phyloP scores from a whole-genome alignment of 306 rosid genomes.

The Trichosanthes cucumerina region DNA sequence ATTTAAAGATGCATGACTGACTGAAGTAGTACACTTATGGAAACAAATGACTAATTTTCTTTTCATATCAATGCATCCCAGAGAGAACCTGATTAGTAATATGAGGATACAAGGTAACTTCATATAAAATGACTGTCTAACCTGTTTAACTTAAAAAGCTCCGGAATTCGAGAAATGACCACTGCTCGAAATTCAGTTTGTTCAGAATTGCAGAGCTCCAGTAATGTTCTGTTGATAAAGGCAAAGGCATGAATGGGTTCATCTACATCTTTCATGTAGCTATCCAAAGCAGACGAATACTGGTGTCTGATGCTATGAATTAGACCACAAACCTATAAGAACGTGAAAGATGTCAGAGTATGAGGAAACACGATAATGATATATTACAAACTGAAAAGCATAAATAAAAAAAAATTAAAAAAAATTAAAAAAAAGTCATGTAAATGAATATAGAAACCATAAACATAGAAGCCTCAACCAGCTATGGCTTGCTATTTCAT shows the following conservation, averaged over 20 bases:
- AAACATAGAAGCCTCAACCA: background rate
- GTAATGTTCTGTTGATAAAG: slow-evolving; percentile 58
- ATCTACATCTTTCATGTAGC: slow-evolving; percentile 73
- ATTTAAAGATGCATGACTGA: background rate
- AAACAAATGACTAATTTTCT: background rate
- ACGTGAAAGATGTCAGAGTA: slow-evolving; percentile 1
- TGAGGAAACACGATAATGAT: background rate
- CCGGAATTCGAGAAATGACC: slow-evolving; percentile 59
- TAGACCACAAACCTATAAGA: slow-evolving; percentile 76
- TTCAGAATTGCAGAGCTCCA: slow-evolving; percentile 38
- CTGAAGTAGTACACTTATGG: background rate
- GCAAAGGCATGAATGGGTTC: slow-evolving; percentile 88
- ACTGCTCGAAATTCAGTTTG: slow-evolving; percentile 45
- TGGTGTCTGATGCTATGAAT: slow-evolving; percentile 60
- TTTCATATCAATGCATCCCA: background rate
- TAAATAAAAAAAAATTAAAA: too few species aligned
- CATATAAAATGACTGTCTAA: slow-evolving; percentile 13
- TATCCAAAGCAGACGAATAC: slow-evolving; percentile 74
- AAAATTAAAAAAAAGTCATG: slow-evolving; percentile 7
- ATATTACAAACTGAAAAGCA: background rate
- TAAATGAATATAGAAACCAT: background rate
- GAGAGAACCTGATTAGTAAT: slow-evolving; percentile 2
- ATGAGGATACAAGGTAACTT: slow-evolving; percentile 3
- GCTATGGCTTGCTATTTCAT: background rate
- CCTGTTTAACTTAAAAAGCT: slow-evolving; percentile 74